A percentile compares a stretch with the other conserved stretches of the same genome.
Evolutionary conservation across 2,329 filamentous ascomycete species (phyloP).

Genomic region (Trichophyton schoenleinii): DNA sequence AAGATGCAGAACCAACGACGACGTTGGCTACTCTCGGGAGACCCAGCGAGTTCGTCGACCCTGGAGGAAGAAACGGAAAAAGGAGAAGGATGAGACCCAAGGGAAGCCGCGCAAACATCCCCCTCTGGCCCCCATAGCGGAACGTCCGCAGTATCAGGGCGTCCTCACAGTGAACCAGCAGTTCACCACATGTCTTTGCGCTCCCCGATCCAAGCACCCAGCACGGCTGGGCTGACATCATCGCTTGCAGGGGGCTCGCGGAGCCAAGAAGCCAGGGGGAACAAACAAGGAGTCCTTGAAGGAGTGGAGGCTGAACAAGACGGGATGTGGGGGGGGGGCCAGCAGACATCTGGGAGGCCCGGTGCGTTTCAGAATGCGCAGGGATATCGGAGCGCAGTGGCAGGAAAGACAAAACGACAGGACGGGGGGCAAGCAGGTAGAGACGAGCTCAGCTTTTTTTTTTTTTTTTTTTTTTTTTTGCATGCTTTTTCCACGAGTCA

Average conservation of each 20-base stretch:
- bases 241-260: background rate
- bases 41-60: background rate
- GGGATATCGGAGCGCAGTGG: slow-evolving; percentile 1
- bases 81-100: no score
- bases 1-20: background rate
- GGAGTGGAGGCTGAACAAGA: slow-evolving; percentile 3
- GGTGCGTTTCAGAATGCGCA: slow-evolving; percentile 4
- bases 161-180: background rate
- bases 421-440: background rate
- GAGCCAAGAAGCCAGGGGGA: background rate
- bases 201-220: background rate
- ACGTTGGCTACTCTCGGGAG: background rate
- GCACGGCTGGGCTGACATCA: slow-evolving; percentile 3
- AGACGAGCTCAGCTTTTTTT: background rate
- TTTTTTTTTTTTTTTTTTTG: background rate
- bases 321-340: slow-evolving; percentile 1
- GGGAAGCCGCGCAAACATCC: background rate
- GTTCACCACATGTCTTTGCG: background rate
- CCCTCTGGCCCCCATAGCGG: background rate
- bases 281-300: background rate
- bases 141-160: no score
- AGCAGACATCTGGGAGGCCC: background rate
- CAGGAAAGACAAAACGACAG: background rate
- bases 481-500: background rate
- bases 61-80: no score